These are phyloP conservation scores for Nakazawaea wyomingensis DNA, from an alignment of 805 yeast genomes.

Conservation along the genomic window DNA sequence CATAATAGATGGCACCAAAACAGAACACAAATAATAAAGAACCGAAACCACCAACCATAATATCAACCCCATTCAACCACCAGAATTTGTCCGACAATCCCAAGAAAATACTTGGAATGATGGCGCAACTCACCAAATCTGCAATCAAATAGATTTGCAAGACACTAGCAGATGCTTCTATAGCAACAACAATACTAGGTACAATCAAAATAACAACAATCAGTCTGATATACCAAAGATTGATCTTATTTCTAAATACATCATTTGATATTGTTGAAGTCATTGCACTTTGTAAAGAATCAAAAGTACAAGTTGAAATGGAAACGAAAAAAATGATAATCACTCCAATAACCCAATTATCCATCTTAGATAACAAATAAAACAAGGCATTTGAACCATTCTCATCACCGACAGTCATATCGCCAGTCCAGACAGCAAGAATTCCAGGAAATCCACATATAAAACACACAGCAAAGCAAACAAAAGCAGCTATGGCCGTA, in stretches of 20 bases:
- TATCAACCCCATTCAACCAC: conserved; percentile 74
- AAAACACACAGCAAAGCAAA: conserved; percentile 57
- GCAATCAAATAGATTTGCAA: conserved; percentile 86
- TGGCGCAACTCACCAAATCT: conserved; percentile 81
- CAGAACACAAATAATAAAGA: conserved; percentile 76
- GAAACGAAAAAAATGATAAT: conserved; percentile 68
- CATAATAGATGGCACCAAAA: conserved; percentile 79
- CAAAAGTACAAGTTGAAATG: conserved; percentile 84
- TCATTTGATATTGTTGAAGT: conserved; percentile 89
- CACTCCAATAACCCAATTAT: conserved; percentile 82
- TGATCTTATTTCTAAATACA: conserved; percentile 75
- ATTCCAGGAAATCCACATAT: conserved; percentile 81
- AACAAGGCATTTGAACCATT: conserved; percentile 69
- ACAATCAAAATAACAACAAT: conserved; percentile 72
- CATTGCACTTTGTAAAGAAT: conserved; percentile 82
- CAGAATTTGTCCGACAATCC: conserved; percentile 67
- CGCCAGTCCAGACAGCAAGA: conserved; percentile 88
- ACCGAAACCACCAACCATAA: conserved; percentile 78
- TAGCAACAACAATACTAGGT: conserved; percentile 84
- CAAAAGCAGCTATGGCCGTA: conserved; percentile 66
- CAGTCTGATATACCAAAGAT: conserved; percentile 59
- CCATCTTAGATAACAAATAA: conserved; percentile 64
- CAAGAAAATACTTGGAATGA: conserved; percentile 76
- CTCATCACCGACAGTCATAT: conserved; percentile 44
- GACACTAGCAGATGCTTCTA: conserved; percentile 75